Evolutionary conservation across 768 basidiomycete species (phyloP).

Genomic region (Suillus placidus): DNA sequence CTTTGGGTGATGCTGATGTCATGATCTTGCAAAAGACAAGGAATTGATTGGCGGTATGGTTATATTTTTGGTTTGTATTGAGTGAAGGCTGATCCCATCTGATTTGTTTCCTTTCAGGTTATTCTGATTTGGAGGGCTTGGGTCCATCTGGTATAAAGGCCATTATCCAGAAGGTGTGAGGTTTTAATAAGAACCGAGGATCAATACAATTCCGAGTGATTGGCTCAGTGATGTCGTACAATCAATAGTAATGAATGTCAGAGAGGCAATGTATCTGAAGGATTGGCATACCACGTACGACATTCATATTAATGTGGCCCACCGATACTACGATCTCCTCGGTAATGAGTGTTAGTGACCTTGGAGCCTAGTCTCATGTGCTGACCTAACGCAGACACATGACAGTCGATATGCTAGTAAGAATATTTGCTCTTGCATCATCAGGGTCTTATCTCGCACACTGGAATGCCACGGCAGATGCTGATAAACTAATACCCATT

Average conservation of each 20-base stretch:
- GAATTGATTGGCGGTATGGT: background rate
- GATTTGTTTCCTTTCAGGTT: background rate
- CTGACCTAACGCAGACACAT: background rate
- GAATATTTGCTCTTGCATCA: background rate
- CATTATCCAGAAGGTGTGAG: background rate
- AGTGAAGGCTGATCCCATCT: too few species aligned
- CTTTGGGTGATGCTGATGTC: background rate
- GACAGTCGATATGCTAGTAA: background rate
- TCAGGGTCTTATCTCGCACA: background rate
- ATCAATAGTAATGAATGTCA: background rate
- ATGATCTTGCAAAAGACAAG: background rate
- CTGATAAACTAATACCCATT: background rate
- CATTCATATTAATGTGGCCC: background rate
- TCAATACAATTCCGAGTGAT: background rate
- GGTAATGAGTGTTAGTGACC: background rate
- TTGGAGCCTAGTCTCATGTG: background rate
- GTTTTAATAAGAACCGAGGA: background rate
- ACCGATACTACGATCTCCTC: background rate
- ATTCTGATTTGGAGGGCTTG: slow-evolving; percentile 1
- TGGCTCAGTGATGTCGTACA: slow-evolving; percentile 4
- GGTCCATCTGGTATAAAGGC: background rate
- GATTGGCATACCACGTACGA: slow-evolving; percentile 1
- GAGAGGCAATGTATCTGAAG: background rate
- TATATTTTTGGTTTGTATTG: background rate
- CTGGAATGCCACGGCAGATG: background rate